Conservation (phyloP, 2,329 filamentous ascomycete genomes). For the Fusarium buxicola region DNA sequence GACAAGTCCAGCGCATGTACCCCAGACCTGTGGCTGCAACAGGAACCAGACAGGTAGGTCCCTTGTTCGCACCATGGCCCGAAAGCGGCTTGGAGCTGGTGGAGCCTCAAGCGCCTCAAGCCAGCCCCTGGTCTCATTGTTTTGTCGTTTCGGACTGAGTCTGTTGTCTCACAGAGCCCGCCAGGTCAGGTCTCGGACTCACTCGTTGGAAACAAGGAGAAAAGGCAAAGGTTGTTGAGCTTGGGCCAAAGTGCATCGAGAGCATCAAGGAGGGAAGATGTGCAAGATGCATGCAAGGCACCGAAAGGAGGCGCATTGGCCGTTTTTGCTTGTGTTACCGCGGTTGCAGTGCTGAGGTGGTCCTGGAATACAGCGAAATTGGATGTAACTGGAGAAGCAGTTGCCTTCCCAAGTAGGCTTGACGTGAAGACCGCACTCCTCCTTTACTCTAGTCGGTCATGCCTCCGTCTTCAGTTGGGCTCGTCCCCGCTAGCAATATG, state of each 20-base stretch:
- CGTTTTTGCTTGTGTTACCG: conserved; percentile 18
- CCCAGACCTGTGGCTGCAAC: conserved; percentile 41
- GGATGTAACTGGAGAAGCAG: conserved; percentile 8
- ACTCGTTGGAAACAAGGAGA: conserved; percentile 3
- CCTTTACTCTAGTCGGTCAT: conserved; percentile 10
- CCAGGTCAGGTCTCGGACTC: conserved; percentile 1
- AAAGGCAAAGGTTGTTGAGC: not conserved
- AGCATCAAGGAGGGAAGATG: not conserved
- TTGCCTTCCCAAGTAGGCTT: conserved; percentile 15
- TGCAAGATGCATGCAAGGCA: conserved; percentile 13
- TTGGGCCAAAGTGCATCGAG: not conserved
- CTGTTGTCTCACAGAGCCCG: conserved; percentile 8
- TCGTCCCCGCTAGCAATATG: conserved; percentile 14
- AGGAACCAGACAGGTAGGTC: conserved; percentile 21
- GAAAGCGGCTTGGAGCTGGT: conserved; percentile 39
- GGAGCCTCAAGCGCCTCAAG: conserved; percentile 23
- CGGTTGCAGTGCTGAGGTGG: conserved; percentile 18
- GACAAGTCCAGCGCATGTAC: conserved; percentile 24
- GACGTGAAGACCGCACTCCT: not conserved
- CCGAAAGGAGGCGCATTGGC: conserved; percentile 13
- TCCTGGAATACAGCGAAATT: conserved; percentile 27
- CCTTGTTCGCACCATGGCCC: conserved; percentile 23
- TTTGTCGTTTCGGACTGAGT: conserved; percentile 9
- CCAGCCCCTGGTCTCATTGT: conserved; percentile 28
- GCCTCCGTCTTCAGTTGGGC: conserved; percentile 31